These are phyloP conservation scores for Claviceps digitariae DNA, from an alignment of 2,329 filamentous ascomycete genomes.

Conservation along the genomic window DNA sequence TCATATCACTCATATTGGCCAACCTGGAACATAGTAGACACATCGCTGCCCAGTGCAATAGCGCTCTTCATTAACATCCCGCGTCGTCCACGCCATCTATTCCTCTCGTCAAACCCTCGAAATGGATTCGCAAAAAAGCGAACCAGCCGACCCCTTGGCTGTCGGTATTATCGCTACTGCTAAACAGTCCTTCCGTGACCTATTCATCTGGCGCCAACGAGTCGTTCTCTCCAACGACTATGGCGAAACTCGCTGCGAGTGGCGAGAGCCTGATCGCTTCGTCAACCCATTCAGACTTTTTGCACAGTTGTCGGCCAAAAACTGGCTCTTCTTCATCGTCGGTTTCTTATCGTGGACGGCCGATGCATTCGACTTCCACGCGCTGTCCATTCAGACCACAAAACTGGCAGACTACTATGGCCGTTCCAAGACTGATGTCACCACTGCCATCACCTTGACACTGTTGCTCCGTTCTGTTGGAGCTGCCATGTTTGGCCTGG, in stretches of 20 bases:
- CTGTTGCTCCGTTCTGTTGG: constrained; percentile 63
- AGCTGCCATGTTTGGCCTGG: constrained; percentile 61
- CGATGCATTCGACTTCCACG: constrained; percentile 76
- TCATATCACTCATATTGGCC: background rate
- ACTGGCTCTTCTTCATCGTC: constrained; percentile 66
- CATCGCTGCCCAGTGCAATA: background rate
- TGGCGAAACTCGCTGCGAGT: constrained; percentile 54
- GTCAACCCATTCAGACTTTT: constrained; percentile 59
- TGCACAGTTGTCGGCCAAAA: constrained; percentile 44
- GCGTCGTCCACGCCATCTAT: background rate
- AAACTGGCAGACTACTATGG: constrained; percentile 46
- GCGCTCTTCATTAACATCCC: background rate
- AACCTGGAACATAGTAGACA: background rate
- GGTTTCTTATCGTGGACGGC: constrained; percentile 66
- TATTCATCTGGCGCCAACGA: constrained; percentile 63
- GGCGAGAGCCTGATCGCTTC: constrained; percentile 52
- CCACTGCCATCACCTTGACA: constrained; percentile 62
- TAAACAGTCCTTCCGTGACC: constrained; percentile 48
- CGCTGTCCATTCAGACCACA: constrained; percentile 62
- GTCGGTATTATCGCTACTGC: constrained; percentile 51
- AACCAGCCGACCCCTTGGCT: constrained; percentile 52
- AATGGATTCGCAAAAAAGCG: constrained; percentile 13
- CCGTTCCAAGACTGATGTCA: constrained; percentile 49
- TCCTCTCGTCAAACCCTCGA: background rate
- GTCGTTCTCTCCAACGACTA: constrained; percentile 51